Evolutionary conservation across 352 stramenopile genomes (phyloP).

Genomic region (Phytophthora brassicae): DNA sequence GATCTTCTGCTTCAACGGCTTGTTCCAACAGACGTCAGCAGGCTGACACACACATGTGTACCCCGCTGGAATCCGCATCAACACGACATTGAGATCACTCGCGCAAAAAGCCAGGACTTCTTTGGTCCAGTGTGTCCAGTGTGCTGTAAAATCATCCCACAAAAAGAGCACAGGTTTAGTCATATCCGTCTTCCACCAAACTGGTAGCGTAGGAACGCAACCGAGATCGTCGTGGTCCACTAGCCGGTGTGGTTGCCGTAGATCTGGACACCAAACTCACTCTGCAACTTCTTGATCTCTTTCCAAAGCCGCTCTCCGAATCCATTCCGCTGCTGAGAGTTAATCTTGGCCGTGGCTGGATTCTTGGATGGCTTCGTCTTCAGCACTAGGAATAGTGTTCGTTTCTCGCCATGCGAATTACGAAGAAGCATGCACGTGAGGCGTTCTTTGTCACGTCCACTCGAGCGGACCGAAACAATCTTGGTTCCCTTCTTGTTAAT

Average conservation of each 20-base stretch:
- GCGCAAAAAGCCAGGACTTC: too few species aligned
- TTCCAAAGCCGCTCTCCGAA: not conserved
- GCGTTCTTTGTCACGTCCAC: not conserved
- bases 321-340: not conserved
- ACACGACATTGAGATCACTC: too few species aligned
- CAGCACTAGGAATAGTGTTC: not conserved
- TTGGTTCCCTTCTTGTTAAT: not conserved
- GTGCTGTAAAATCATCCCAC: too few species aligned
- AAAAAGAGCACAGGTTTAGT: too few species aligned
- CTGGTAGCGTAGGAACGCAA: too few species aligned
- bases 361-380: not conserved
- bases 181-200: too few species aligned
- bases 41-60: too few species aligned
- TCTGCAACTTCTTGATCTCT: not conserved
- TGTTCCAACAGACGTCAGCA: too few species aligned
- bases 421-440: not conserved
- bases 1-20: too few species aligned
- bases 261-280: not conserved
- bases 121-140: too few species aligned
- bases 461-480: not conserved
- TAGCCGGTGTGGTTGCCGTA: not conserved
- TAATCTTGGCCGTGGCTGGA: not conserved
- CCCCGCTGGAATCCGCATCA: too few species aligned
- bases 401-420: not conserved
- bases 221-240: too few species aligned